A percentile compares a stretch with the other conserved stretches of the same genome.
Evolutionary conservation across 1,284 basidiomycete species (phyloP).

Genomic region (Chondrostereum purpureum): DNA sequence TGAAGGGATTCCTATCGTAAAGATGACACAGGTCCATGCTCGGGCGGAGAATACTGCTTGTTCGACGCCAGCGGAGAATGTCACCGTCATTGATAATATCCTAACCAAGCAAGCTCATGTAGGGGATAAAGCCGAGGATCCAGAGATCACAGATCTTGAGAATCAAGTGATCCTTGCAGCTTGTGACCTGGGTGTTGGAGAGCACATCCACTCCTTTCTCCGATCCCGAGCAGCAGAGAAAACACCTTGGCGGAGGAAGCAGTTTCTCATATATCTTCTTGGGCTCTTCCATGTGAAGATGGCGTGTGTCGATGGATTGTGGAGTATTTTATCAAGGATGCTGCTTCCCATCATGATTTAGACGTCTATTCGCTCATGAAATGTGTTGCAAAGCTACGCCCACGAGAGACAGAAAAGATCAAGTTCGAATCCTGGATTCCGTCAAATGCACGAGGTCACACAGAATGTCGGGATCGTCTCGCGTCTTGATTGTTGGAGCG

Average conservation of each 20-base stretch:
- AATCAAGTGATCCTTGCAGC: not conserved
- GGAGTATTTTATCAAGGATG: not conserved
- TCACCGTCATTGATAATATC: conserved; percentile 17
- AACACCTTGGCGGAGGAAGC: not conserved
- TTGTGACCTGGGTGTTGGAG: not conserved
- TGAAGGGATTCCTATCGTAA: conserved; percentile 21
- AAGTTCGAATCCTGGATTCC: not conserved
- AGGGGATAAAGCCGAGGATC: conserved; percentile 15
- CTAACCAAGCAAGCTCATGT: conserved; percentile 20
- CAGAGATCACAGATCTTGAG: conserved; percentile 2
- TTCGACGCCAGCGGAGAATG: conserved; percentile 20
- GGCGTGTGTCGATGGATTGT: not conserved
- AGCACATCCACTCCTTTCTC: not conserved
- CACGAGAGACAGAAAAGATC: no score
- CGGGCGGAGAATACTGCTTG: conserved; percentile 21
- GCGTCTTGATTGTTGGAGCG: not conserved
- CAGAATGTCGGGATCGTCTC: not conserved
- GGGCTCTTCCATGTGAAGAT: not conserved
- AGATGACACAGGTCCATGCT: conserved; percentile 21
- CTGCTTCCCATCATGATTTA: no score
- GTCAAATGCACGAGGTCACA: not conserved
- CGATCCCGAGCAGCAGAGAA: not conserved
- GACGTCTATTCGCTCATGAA: no score
- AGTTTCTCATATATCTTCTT: not conserved
- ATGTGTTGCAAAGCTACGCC: no score